These are phyloP conservation scores for Strobilomyces confusus DNA, from an alignment of 768 basidiomycete species.

Conservation along the genomic window DNA sequence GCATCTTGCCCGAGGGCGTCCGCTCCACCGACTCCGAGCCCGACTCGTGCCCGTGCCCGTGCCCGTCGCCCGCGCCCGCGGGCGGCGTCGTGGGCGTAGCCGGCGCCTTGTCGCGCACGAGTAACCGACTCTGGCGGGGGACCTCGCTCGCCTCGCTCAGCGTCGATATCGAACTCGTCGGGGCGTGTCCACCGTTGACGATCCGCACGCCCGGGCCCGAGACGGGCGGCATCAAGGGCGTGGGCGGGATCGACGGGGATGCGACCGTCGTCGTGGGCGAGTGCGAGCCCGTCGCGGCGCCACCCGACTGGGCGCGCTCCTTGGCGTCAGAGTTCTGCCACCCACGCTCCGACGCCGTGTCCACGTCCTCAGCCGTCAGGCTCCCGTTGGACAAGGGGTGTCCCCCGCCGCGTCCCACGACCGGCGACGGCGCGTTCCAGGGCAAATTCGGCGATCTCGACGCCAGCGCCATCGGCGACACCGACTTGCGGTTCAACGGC, in stretches of 20 bases:
- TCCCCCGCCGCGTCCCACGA: constrained; percentile 29
- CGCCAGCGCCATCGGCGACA: constrained; percentile 68
- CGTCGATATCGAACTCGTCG: constrained; percentile 30
- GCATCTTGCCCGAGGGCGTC: constrained; percentile 34
- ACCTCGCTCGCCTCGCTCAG: constrained; percentile 25
- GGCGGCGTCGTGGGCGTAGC: constrained; percentile 3
- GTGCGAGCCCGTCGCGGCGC: constrained; percentile 24
- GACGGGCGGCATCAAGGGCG: constrained; percentile 31
- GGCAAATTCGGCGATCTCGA: constrained; percentile 37
- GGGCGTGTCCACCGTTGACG: constrained; percentile 27
- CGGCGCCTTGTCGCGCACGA: constrained; percentile 39
- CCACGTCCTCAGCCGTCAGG: constrained; percentile 20
- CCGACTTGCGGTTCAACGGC: constrained; percentile 59
- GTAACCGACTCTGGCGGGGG: constrained; percentile 27
- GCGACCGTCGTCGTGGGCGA: constrained; percentile 38
- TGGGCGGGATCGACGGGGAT: constrained; percentile 37
- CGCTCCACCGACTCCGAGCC: constrained; percentile 36
- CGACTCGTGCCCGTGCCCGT: too few relatives aligned
- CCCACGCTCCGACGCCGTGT: constrained; percentile 22
- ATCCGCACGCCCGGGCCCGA: constrained; percentile 21
- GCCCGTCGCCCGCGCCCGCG: not conserved
- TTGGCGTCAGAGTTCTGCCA: constrained; percentile 29
- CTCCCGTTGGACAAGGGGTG: constrained; percentile 18
- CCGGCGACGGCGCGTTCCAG: constrained; percentile 39
- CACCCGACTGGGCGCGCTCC: not conserved